A percentile compares a stretch with the other conserved stretches of the same genome.
Conservation (phyloP, 805 yeast genomes). For the Barnettozyma wickerhamii region DNA sequence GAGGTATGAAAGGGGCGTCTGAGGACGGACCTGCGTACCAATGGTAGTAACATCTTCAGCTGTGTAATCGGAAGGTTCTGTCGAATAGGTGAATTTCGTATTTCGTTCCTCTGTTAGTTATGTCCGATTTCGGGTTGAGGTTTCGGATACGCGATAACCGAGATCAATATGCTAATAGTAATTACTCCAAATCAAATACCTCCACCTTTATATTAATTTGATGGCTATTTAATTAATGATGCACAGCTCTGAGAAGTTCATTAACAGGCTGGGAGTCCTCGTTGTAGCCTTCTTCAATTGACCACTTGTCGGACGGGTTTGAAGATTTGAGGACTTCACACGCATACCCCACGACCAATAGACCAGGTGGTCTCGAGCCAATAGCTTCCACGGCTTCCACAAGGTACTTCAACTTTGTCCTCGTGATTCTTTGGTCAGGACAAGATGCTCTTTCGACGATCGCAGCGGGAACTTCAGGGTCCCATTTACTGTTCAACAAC, state of each 20-base stretch:
- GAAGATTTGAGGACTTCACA: conserved; percentile 45
- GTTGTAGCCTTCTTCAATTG: conserved; percentile 34
- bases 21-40: background rate
- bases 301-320: conserved; percentile 21
- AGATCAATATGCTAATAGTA: no score
- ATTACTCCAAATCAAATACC: no score
- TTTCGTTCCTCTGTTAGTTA: no score
- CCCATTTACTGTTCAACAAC: conserved; percentile 60
- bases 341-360: conserved; percentile 75
- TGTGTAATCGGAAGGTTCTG: no score
- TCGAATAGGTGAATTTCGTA: no score
- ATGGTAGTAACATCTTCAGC: background rate
- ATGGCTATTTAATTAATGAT: no score
- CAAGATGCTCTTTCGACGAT: conserved; percentile 90
- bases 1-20: conserved; percentile 8
- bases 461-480: conserved; percentile 67
- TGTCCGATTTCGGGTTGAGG: background rate
- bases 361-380: conserved; percentile 92
- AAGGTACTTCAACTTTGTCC: conserved; percentile 65
- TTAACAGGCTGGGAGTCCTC: conserved; percentile 11
- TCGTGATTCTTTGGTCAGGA: conserved; percentile 82
- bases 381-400: conserved; percentile 68
- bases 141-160: no score
- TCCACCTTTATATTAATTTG: no score
- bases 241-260: conserved; percentile 4